Conservation (phyloP, 352 stramenopile genomes). For the Pythium sp. region DNA sequence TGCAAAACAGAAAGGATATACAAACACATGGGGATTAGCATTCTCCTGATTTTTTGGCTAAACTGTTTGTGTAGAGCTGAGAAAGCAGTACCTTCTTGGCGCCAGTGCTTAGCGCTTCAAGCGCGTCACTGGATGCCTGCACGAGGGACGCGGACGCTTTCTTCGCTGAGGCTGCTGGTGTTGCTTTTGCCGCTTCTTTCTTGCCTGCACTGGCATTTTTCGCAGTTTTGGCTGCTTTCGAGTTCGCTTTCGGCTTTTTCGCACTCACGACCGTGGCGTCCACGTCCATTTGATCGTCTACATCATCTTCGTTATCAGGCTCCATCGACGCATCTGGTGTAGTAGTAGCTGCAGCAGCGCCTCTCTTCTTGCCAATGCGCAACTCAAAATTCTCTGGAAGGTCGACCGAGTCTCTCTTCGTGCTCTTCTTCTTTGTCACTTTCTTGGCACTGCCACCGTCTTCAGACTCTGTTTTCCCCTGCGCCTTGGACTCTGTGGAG, state of each 20-base stretch:
- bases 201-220: constrained; percentile 19
- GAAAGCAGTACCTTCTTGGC: constrained; percentile 12
- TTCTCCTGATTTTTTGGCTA: background rate
- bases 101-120: constrained; percentile 8
- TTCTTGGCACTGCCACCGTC: background rate
- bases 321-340: constrained; percentile 10
- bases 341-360: constrained; percentile 9
- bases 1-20: background rate
- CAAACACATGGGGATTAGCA: background rate
- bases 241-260: constrained; percentile 7
- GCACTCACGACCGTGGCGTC: constrained; percentile 5
- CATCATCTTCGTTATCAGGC: constrained; percentile 23
- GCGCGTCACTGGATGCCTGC: constrained; percentile 7
- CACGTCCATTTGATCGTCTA: constrained; percentile 14
- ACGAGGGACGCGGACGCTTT: constrained; percentile 11
- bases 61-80: too few species aligned
- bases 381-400: constrained; percentile 34
- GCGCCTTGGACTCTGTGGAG: constrained; percentile 25
- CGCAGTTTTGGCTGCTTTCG: constrained; percentile 5
- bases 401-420: constrained; percentile 8
- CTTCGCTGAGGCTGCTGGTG: constrained; percentile 17
- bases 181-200: constrained; percentile 18
- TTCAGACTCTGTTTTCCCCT: background rate
- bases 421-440: constrained; percentile 3
- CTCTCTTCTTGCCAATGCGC: constrained; percentile 28